Evolutionary conservation across 768 basidiomycete genomes (phyloP).

Genomic region (Termitomyces sp.): DNA sequence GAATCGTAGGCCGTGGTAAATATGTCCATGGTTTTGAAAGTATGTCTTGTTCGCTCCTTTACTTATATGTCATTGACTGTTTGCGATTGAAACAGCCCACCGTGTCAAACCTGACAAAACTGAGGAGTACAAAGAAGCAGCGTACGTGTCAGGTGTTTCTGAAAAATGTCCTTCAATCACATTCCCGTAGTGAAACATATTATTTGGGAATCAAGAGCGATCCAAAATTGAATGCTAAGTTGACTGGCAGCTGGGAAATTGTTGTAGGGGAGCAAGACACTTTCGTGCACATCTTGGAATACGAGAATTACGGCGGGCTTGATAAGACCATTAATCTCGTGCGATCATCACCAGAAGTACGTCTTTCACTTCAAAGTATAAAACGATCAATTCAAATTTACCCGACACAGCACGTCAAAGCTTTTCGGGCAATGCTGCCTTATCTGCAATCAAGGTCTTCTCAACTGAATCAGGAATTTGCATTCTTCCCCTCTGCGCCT

Average conservation of each 20-base stretch:
- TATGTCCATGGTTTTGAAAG: constrained; percentile 89
- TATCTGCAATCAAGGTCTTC: constrained; percentile 64
- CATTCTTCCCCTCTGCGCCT: constrained; percentile 88
- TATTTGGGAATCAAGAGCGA: constrained; percentile 78
- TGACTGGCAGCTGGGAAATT: constrained; percentile 93
- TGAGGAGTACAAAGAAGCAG: constrained; percentile 83
- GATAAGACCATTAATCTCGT: constrained; percentile 71
- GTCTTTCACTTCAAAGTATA: not conserved
- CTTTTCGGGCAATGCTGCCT: constrained; percentile 74
- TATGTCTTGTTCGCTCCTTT: constrained; percentile 28
- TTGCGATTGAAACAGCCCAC: constrained; percentile 52
- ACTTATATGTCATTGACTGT: not conserved
- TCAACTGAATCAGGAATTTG: constrained; percentile 91
- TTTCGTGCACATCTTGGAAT: constrained; percentile 80
- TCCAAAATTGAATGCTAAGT: constrained; percentile 68
- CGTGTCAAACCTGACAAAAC: constrained; percentile 75
- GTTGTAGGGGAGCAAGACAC: constrained; percentile 86
- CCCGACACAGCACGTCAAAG: constrained; percentile 47
- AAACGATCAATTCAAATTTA: not conserved
- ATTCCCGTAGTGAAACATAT: constrained; percentile 61
- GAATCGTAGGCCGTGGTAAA: constrained; percentile 88
- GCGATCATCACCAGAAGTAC: constrained; percentile 56
- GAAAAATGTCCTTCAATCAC: not conserved
- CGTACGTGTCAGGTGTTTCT: constrained; percentile 45
- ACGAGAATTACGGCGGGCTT: constrained; percentile 88